Percentiles rank a stretch among this genome's conserved stretches.
These are phyloP conservation scores for Plasmodium malariae DNA, from an alignment of 169 alveolate genomes.

Conservation along the genomic window DNA sequence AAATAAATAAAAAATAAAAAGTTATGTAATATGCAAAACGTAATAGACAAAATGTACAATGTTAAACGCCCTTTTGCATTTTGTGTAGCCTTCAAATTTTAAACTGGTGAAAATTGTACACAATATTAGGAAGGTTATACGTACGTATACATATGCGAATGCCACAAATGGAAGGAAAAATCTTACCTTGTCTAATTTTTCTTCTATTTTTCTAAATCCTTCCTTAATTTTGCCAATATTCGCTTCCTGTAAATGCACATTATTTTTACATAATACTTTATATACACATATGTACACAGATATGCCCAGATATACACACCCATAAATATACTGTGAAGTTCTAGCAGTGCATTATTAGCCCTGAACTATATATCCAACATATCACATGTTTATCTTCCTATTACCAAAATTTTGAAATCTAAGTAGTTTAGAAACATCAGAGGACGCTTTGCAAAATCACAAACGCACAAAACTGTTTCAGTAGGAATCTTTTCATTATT, in stretches of 20 bases:
- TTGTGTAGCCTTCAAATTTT: no score
- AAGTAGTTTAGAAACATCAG: constrained; percentile 79
- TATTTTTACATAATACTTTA: no score
- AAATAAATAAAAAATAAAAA: neutral
- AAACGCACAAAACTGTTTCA: constrained; percentile 81
- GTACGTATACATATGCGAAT: no score
- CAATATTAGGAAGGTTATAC: no score
- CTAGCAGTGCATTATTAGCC: no score
- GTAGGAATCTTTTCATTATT: constrained; percentile 72
- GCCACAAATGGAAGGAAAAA: neutral
- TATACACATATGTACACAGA: no score
- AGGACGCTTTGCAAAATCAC: constrained; percentile 82
- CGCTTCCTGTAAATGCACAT: constrained; percentile 38
- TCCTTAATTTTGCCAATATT: constrained; percentile 51
- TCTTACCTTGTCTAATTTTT: constrained; percentile 54
- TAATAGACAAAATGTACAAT: no score
- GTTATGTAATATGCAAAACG: no score
- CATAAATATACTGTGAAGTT: no score
- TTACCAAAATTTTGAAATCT: constrained; percentile 77
- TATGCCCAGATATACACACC: no score
- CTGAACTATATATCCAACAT: neutral
- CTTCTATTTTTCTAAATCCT: constrained; percentile 40
- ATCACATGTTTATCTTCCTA: neutral
- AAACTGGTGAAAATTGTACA: no score
- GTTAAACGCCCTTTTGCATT: no score